Conservation (phyloP, 208 protist genomes). For the Acanthamoeba triangularis region DNA sequence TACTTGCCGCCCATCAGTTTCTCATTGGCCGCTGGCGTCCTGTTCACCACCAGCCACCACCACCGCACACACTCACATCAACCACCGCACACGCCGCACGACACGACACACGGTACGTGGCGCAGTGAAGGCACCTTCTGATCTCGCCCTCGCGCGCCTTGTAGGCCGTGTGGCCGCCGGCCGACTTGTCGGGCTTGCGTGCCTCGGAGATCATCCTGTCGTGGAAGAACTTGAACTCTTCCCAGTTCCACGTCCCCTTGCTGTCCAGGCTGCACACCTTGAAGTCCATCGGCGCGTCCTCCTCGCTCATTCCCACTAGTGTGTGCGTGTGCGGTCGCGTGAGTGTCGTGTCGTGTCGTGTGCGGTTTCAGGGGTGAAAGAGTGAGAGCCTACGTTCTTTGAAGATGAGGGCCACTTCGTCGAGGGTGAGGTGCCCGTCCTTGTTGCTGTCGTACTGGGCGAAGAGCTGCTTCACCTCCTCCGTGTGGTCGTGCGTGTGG, state of each 20-base stretch:
- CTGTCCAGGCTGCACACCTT: neutral
- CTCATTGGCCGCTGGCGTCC: neutral
- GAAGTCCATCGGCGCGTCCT: constrained; percentile 5
- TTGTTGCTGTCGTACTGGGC: neutral
- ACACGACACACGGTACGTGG: too few relatives aligned
- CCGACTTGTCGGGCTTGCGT: neutral
- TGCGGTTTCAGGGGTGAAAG: neutral
- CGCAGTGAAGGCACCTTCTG: neutral
- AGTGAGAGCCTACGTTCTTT: neutral
- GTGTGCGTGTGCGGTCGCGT: neutral
- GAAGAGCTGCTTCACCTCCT: constrained; percentile 20
- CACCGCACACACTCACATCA: too few relatives aligned
- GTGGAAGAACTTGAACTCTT: constrained; percentile 53
- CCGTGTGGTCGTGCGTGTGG: neutral
- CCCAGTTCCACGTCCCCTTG: neutral
- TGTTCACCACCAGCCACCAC: neutral
- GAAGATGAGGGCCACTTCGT: neutral
- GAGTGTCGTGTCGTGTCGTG: neutral
- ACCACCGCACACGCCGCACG: too few relatives aligned
- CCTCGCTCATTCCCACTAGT: constrained; percentile 6
- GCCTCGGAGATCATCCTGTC: neutral
- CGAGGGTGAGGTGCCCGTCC: constrained; percentile 31
- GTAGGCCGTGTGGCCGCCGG: neutral
- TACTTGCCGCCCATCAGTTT: neutral
- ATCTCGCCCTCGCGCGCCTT: constrained; percentile 26